Evolutionary conservation across 2,329 filamentous ascomycete genomes (phyloP), one percentile per base, ranked within the genome.

Genomic region (Byssochlamys sp.): DNA sequence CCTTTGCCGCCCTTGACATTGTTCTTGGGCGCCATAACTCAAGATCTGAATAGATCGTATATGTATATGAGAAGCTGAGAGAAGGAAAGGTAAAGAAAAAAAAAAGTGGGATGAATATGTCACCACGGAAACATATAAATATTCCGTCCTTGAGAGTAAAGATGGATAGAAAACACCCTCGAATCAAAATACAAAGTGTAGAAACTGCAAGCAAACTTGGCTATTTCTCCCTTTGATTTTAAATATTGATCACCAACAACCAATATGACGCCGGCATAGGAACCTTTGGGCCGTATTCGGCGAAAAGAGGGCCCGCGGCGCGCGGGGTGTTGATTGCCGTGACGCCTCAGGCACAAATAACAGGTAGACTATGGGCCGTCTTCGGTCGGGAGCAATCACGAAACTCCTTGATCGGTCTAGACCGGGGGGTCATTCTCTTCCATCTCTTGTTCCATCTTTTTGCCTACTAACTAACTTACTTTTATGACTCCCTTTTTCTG

Each of bases 1-100:
- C 70, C 71, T 63, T 74, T 76, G 59, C 72, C 70, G 59, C 65
- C 68, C 59, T 73, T 73, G 62, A 68, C 64, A 60, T 75, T 77
- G 60, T 71, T 74, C 58, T 77, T 77, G 45, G 73, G 71, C 19
- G 72, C 72, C 75, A 77, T 78, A 9, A 12, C 55, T 24, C 56
- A 6, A 19, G 31, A 3, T 12, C 3, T 4, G 9, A 27, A 11
- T 48, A 10, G 31, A 35, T 54, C 26, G 28, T n/a, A 39, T 39
- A 19, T 27, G n/a, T 24, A 31, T 31, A 29, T n/a, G 28, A 12
- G 28, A 26, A 31, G 45, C 4, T 12, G 45, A 49, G 45, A 10
- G 11, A 24, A 24, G 19, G 6, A 51, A 10, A 51, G 14, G 19
- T 19, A 19, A 19, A 19, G 19, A 19, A 7, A n/a, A 11, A 51